Conservation (phyloP, 2,329 filamentous ascomycete genomes). For the Fusarium acutatum region DNA sequence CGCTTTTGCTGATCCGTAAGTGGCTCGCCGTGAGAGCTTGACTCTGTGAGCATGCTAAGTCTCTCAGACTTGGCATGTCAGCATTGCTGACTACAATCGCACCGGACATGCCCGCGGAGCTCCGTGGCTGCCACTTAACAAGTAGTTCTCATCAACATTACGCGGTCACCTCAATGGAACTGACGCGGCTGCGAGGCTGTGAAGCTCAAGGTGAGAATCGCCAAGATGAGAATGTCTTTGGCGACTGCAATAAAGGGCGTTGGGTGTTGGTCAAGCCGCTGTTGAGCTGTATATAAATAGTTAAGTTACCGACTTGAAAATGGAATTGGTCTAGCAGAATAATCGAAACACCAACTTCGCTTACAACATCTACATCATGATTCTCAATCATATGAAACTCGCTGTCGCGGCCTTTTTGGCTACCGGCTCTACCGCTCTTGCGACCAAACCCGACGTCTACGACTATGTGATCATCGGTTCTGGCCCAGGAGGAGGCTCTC, state of each 20-base stretch:
- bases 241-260: accelerated
- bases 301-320: too few species aligned
- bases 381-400: neutral
- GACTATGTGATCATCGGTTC: conserved; percentile 3
- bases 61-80: neutral
- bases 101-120: conserved; percentile 2
- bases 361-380: neutral
- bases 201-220: neutral
- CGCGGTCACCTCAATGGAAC: neutral
- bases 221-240: neutral
- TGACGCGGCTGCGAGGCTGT: neutral
- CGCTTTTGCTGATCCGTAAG: neutral
- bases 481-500: neutral
- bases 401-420: neutral
- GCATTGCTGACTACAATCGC: neutral
- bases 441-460: neutral
- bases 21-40: neutral
- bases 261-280: neutral
- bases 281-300: accelerated
- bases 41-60: neutral
- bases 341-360: neutral
- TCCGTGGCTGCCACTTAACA: neutral
- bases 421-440: neutral
- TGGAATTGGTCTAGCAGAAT: neutral
- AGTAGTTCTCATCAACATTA: neutral